Conservation (phyloP, 169 alveolate genomes). For the Plasmodium chabaudi region DNA sequence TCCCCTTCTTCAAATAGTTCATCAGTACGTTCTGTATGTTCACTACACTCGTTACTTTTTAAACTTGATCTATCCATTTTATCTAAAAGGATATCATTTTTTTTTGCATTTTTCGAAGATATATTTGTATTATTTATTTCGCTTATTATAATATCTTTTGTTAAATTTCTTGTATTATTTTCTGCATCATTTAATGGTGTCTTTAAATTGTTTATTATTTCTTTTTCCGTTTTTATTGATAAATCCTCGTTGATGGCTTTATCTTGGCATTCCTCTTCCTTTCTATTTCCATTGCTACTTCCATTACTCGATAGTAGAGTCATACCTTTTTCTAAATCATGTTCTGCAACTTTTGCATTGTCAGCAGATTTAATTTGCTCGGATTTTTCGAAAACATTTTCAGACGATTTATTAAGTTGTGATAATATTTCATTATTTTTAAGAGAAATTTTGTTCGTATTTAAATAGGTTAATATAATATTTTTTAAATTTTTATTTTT, state of each 20-base stretch:
- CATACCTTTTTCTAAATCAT: background rate
- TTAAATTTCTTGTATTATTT: conserved; percentile 55
- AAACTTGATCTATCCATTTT: conserved; percentile 6
- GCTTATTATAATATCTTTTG: conserved; percentile 58
- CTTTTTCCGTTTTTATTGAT: background rate
- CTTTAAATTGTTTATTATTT: background rate
- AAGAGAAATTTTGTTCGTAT: conserved; percentile 21
- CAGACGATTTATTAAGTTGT: conserved; percentile 4
- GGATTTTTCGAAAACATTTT: background rate
- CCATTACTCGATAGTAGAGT: background rate
- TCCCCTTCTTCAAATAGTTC: background rate
- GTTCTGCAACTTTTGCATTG: background rate
- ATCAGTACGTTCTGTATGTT: background rate
- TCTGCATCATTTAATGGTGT: conserved; percentile 17
- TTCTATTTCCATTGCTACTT: background rate
- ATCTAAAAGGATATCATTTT: background rate
- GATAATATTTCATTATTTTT: conserved; percentile 40
- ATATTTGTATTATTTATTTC: conserved; percentile 50
- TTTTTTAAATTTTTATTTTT: conserved; percentile 14
- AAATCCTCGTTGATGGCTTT: background rate
- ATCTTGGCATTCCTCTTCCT: too few species aligned
- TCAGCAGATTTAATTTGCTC: too few species aligned
- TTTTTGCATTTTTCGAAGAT: background rate
- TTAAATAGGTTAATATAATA: conserved; percentile 32
- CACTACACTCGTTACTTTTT: background rate